A percentile compares a stretch with the other conserved stretches of the same genome.
Evolutionary conservation across 1,139 yeast species (phyloP).

Genomic region (Suhomyces kunorum): DNA sequence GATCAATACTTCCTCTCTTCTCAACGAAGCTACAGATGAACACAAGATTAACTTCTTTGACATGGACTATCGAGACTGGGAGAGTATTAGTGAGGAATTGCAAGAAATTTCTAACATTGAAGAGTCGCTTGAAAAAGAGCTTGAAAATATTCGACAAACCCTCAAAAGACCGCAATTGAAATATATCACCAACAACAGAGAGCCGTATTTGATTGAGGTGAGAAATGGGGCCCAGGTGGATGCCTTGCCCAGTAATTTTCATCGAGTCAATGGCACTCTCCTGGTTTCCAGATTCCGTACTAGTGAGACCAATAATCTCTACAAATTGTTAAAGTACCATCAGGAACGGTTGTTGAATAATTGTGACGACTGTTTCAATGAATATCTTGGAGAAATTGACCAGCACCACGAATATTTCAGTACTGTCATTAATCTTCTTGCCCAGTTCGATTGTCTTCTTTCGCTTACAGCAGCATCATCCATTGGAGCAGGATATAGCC

Average conservation of each 20-base stretch:
- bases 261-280: constrained; percentile 71
- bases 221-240: constrained; percentile 56
- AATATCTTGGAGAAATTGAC: constrained; percentile 51
- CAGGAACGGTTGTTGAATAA: constrained; percentile 57
- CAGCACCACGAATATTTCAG: constrained; percentile 53
- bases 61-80: constrained; percentile 39
- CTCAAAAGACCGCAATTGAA: constrained; percentile 61
- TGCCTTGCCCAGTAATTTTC: constrained; percentile 71
- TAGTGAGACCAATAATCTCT: constrained; percentile 52
- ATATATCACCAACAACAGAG: constrained; percentile 59
- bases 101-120: constrained; percentile 49
- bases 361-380: constrained; percentile 57
- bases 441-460: constrained; percentile 71
- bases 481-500: constrained; percentile 45
- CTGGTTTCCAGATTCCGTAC: constrained; percentile 73
- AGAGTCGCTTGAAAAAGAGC: constrained; percentile 49
- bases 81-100: constrained; percentile 40
- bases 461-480: constrained; percentile 68
- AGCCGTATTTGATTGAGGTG: constrained; percentile 74
- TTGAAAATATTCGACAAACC: constrained; percentile 42
- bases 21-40: constrained; percentile 8
- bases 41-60: constrained; percentile 47
- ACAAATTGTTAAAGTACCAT: constrained; percentile 59
- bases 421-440: constrained; percentile 51
- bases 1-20: constrained; percentile 49